These are phyloP conservation scores for Fonsecaea nubica DNA, from an alignment of 2,329 filamentous ascomycete species.

Conservation along the genomic window DNA sequence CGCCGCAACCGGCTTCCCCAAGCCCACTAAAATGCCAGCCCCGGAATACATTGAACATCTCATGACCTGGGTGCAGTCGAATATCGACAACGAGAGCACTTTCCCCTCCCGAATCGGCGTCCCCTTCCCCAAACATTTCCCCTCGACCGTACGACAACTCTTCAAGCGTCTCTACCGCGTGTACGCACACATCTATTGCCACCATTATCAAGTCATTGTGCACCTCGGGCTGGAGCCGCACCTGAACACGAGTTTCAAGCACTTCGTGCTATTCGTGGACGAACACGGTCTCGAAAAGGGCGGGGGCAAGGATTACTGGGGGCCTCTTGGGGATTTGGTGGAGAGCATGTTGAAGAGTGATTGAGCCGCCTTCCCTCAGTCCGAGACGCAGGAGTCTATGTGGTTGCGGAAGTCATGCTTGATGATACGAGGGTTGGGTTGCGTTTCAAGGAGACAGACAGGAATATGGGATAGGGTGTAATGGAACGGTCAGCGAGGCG, in stretches of 20 bases:
- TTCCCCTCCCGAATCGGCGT: conserved; percentile 95
- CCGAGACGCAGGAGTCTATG: not conserved
- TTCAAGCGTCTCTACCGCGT: conserved; percentile 99
- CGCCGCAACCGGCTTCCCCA: conserved; percentile 81
- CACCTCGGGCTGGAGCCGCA: conserved; percentile 95
- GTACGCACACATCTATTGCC: conserved; percentile 99
- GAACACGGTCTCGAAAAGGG: conserved; percentile 79
- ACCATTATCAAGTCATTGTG: conserved; percentile 96
- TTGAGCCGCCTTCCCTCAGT: conserved; percentile 47
- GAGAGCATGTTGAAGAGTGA: conserved; percentile 98
- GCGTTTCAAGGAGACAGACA: not conserved
- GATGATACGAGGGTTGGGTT: not conserved
- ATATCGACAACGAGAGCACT: conserved; percentile 92
- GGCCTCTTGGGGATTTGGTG: conserved; percentile 90
- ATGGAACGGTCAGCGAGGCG: not conserved
- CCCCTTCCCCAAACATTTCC: conserved; percentile 92
- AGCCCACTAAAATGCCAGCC: conserved; percentile 96
- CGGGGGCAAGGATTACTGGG: conserved; percentile 96
- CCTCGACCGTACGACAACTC: conserved; percentile 85
- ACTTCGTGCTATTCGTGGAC: conserved; percentile 98
- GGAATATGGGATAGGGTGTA: not conserved
- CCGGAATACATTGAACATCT: conserved; percentile 97
- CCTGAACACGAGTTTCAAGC: conserved; percentile 99
- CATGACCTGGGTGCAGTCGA: conserved; percentile 95
- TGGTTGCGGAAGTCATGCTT: not conserved